A percentile compares a stretch with the other conserved stretches of the same genome.
Evolutionary conservation across 1,284 basidiomycete species (phyloP).

Genomic region (Leccinum idahoense): DNA sequence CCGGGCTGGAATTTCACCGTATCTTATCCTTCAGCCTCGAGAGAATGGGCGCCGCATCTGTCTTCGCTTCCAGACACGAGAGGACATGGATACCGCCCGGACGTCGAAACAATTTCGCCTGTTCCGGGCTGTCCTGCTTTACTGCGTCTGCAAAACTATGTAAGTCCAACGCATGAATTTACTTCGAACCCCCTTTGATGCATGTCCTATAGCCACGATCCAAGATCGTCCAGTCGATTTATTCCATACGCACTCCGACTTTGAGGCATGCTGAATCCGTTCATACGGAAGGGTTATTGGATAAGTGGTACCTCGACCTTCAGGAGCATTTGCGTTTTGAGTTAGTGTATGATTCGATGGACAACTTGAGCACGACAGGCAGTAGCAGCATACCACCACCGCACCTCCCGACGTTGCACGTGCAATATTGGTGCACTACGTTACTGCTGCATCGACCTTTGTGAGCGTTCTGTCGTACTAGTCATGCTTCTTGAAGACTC

Average conservation of each 20-base stretch:
- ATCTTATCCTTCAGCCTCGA: constrained; percentile 40
- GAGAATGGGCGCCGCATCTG: constrained; percentile 49
- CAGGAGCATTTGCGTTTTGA: constrained; percentile 67
- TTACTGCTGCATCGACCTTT: constrained; percentile 79
- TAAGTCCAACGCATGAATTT: constrained; percentile 32
- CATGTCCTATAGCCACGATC: constrained; percentile 49
- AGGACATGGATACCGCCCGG: constrained; percentile 25
- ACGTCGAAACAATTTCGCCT: constrained; percentile 23
- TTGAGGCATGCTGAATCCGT: constrained; percentile 55
- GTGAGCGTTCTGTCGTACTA: constrained; percentile 40
- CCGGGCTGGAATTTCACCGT: neutral
- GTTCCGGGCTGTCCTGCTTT: constrained; percentile 68
- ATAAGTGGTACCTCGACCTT: constrained; percentile 76
- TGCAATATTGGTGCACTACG: constrained; percentile 83
- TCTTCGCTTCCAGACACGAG: constrained; percentile 33
- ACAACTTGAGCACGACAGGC: constrained; percentile 19
- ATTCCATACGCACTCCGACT: constrained; percentile 58
- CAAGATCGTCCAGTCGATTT: constrained; percentile 68
- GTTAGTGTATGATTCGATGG: constrained; percentile 34
- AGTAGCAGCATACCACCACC: constrained; percentile 44
- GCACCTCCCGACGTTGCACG: constrained; percentile 72
- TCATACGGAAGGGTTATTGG: constrained; percentile 61
- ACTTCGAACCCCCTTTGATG: constrained; percentile 5
- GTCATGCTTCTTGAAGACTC: neutral
- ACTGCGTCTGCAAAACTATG: constrained; percentile 70